Conservation (phyloP, 2,329 filamentous ascomycete genomes). For the Fragosphaeria purpurea region DNA sequence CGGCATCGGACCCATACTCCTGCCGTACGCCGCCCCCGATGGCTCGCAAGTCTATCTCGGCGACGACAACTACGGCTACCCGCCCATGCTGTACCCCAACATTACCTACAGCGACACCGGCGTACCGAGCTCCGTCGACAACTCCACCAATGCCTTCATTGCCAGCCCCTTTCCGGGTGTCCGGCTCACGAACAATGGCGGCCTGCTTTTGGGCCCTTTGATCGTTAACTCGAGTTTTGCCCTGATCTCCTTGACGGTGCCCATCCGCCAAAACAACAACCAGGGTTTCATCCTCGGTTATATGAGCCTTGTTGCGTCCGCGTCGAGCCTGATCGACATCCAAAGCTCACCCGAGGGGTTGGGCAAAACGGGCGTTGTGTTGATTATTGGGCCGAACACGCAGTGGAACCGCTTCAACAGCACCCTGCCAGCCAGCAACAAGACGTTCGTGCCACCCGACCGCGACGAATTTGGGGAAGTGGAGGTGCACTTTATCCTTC, state of each 20-base stretch:
- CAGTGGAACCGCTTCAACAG: constrained; percentile 54
- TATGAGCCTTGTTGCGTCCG: constrained; percentile 69
- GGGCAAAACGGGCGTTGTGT: constrained; percentile 56
- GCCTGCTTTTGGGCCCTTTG: constrained; percentile 68
- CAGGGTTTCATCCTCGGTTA: constrained; percentile 63
- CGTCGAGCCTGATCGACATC: constrained; percentile 52
- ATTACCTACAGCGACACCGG: constrained; percentile 52
- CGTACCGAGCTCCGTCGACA: constrained; percentile 28
- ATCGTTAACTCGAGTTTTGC: constrained; percentile 63
- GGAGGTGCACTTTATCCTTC: constrained; percentile 50
- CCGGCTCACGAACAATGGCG: constrained; percentile 38
- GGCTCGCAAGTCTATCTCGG: constrained; percentile 52
- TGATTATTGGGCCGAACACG: constrained; percentile 60
- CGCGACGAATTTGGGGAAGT: constrained; percentile 29
- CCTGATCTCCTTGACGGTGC: constrained; percentile 70
- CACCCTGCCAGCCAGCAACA: constrained; percentile 34
- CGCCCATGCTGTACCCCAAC: constrained; percentile 65
- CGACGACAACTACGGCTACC: constrained; percentile 56
- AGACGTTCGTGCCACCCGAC: constrained; percentile 29
- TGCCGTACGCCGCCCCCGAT: constrained; percentile 52
- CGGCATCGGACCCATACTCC: constrained; percentile 37
- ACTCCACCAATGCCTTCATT: constrained; percentile 30
- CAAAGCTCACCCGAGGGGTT: constrained; percentile 58
- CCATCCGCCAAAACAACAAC: constrained; percentile 58
- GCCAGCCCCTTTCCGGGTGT: constrained; percentile 42